Percentiles rank a stretch among this genome's conserved stretches.
Conservation (phyloP, 2,329 filamentous ascomycete genomes). For the Alternaria gaisen region DNA sequence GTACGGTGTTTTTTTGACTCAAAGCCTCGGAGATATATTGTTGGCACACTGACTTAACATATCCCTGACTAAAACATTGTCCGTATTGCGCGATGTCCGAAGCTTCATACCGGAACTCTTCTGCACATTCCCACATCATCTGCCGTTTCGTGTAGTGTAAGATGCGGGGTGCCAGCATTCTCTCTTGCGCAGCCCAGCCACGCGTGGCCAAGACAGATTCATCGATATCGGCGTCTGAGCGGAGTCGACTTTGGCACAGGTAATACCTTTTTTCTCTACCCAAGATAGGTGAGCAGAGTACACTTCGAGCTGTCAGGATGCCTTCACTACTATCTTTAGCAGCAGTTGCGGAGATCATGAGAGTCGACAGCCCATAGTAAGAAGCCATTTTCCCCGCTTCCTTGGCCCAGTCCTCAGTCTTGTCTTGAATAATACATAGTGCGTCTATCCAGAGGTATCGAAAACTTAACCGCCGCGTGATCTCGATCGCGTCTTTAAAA, state of each 20-base stretch:
- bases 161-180: background rate
- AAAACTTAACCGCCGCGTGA: background rate
- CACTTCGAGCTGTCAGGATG: background rate
- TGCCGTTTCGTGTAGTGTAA: background rate
- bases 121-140: background rate
- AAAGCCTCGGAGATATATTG: too few relatives aligned
- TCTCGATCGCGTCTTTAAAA: background rate
- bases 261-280: background rate
- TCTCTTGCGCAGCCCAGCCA: background rate
- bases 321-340: background rate
- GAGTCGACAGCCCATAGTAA: background rate
- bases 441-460: background rate
- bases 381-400: background rate
- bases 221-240: background rate
- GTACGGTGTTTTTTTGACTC: too few relatives aligned
- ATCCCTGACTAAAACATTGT: too few relatives aligned
- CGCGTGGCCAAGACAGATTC: background rate
- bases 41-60: too few relatives aligned
- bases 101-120: background rate
- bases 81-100: too few relatives aligned
- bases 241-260: background rate
- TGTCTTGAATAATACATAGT: background rate
- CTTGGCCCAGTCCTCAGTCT: background rate
- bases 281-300: background rate
- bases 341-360: background rate